These are phyloP conservation scores for Ophiostoma piceae DNA, from an alignment of 2,329 filamentous ascomycete genomes.

Conservation along the genomic window DNA sequence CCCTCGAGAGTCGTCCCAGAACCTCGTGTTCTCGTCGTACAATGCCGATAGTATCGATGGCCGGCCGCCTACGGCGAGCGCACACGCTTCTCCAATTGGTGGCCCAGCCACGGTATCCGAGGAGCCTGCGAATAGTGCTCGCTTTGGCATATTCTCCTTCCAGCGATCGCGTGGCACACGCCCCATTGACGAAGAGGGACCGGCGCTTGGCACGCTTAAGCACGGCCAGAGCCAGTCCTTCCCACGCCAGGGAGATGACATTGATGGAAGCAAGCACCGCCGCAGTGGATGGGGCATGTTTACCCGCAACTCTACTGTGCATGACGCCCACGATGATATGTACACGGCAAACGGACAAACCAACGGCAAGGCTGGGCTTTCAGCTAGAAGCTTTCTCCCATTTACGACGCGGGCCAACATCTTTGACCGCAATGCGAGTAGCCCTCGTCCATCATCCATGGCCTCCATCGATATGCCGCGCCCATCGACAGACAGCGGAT, in stretches of 20 bases:
- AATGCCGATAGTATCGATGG: conserved; percentile 43
- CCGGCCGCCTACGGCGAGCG: conserved; percentile 37
- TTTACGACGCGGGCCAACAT: conserved; percentile 45
- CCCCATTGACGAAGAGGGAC: conserved; percentile 53
- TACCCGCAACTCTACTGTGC: conserved; percentile 47
- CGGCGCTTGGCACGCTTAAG: conserved; percentile 63
- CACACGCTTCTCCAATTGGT: conserved; percentile 40
- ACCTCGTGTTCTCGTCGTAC: conserved; percentile 51
- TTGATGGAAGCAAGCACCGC: conserved; percentile 49
- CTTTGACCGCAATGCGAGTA: conserved; percentile 50
- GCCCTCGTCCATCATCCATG: conserved; percentile 63
- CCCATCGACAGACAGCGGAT: conserved; percentile 72
- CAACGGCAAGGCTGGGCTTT: conserved; percentile 35
- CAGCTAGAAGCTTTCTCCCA: conserved; percentile 39
- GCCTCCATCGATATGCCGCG: conserved; percentile 66
- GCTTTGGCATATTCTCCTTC: conserved; percentile 51
- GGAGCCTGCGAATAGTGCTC: conserved; percentile 37
- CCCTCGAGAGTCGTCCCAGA: conserved; percentile 55
- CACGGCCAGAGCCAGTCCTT: conserved; percentile 72
- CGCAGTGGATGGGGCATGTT: conserved; percentile 56
- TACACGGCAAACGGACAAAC: conserved; percentile 24
- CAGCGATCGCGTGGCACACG: conserved; percentile 60
- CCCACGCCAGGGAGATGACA: conserved; percentile 56
- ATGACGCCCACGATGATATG: conserved; percentile 40
- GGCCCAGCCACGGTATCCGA: conserved; percentile 22